Conservation (phyloP, 768 basidiomycete species). For the Mycena crocata region DNA sequence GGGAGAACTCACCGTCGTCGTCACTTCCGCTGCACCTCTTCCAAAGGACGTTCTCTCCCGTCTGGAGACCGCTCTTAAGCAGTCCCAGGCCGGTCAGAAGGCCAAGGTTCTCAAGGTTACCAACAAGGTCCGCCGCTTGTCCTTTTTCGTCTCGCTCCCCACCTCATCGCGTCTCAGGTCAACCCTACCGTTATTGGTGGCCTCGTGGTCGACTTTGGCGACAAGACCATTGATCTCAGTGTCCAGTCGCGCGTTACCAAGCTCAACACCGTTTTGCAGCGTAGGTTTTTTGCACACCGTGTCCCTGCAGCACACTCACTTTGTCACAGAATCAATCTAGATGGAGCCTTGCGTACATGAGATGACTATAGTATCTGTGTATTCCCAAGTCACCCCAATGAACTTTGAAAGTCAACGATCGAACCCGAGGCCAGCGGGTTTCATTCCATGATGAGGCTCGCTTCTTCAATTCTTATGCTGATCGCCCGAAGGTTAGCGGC, state of each 20-base stretch:
- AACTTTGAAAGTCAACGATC: slow-evolving; percentile 19
- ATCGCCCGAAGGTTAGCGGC: slow-evolving; percentile 32
- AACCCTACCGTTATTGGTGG: slow-evolving; percentile 94
- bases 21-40: slow-evolving; percentile 89
- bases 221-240: slow-evolving; percentile 97
- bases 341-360: slow-evolving; percentile 30
- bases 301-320: slow-evolving; percentile 5
- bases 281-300: slow-evolving; percentile 57
- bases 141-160: slow-evolving; percentile 7
- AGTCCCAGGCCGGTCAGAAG: slow-evolving; percentile 84
- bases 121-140: slow-evolving; percentile 78
- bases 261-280: slow-evolving; percentile 88
- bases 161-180: slow-evolving; percentile 63
- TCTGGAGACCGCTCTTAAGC: slow-evolving; percentile 89
- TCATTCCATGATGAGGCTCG: slow-evolving; percentile 31
- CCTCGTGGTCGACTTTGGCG: slow-evolving; percentile 95
- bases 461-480: slow-evolving; percentile 31
- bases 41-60: slow-evolving; percentile 79
- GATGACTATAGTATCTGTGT: slow-evolving; percentile 32
- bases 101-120: slow-evolving; percentile 90
- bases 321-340: slow-evolving; percentile 54
- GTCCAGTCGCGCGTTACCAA: slow-evolving; percentile 95
- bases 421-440: slow-evolving; percentile 33
- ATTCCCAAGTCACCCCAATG: slow-evolving; percentile 19
- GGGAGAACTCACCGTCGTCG: slow-evolving; percentile 92